Evolutionary conservation across 805 yeast species (phyloP).

Genomic region (Pichia membranifaciens): DNA sequence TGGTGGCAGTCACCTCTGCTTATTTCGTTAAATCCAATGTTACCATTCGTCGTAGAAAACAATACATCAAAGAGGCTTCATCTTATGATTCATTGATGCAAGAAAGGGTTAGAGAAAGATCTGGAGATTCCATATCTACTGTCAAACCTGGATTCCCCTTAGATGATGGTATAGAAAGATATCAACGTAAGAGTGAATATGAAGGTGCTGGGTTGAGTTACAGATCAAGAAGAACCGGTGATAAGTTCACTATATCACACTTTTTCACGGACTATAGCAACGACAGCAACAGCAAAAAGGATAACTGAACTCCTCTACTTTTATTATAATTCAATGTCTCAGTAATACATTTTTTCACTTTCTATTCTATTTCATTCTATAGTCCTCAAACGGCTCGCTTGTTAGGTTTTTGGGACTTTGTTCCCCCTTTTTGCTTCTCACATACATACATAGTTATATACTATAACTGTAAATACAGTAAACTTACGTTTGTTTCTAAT

Average conservation of each 20-base stretch:
- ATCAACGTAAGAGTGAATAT: conserved; percentile 51
- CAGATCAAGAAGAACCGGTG: conserved; percentile 37
- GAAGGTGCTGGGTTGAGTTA: conserved; percentile 66
- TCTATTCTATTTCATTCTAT: too few species aligned
- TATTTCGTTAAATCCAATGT: conserved; percentile 32
- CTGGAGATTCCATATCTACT: conserved; percentile 22
- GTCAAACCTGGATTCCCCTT: conserved; percentile 32
- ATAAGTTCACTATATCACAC: conserved; percentile 24
- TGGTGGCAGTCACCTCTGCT: conserved; percentile 30
- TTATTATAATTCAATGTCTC: too few species aligned
- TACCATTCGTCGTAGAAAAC: conserved; percentile 30
- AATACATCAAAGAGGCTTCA: conserved; percentile 31
- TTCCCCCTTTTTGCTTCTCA: too few species aligned
- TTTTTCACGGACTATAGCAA: conserved; percentile 15
- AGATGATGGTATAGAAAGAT: conserved; percentile 33
- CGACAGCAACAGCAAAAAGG: conserved; percentile 5
- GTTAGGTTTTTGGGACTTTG: too few species aligned
- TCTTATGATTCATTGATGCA: conserved; percentile 28
- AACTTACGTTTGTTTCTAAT: too few species aligned
- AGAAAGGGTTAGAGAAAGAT: conserved; percentile 17
- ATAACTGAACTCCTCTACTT: not conserved
- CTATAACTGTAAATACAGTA: not conserved
- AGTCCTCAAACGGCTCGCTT: too few species aligned
- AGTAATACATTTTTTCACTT: too few species aligned
- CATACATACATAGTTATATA: too few species aligned